A percentile compares a stretch with the other conserved stretches of the same genome.
phyloP scores from a whole-genome alignment of 2,329 filamentous ascomycete species.

The Hymenoscyphus albidus region DNA sequence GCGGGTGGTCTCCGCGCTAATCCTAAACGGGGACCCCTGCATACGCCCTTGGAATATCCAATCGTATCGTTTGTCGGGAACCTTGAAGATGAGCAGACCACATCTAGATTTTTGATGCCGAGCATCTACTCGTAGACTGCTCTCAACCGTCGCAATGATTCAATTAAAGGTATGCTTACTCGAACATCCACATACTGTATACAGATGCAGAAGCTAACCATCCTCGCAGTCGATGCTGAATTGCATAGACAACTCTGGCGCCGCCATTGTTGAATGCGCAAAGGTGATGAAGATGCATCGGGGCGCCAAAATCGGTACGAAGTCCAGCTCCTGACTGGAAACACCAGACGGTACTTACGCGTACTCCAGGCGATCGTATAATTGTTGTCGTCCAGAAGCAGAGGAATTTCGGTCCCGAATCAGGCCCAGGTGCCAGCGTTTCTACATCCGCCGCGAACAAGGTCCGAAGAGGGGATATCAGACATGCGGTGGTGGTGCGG shows the following conservation, averaged over 20 bases:
- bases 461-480: constrained; percentile 92
- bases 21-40: neutral
- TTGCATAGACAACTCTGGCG: constrained; percentile 98
- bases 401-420: constrained; percentile 69
- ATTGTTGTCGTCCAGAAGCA: constrained; percentile 98
- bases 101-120: constrained; percentile 9
- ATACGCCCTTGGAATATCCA: neutral
- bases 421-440: constrained; percentile 66
- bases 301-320: constrained; percentile 80
- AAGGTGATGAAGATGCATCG: constrained; percentile 88
- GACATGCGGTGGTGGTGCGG: constrained; percentile 92
- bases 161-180: constrained; percentile 67
- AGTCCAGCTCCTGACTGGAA: constrained; percentile 7
- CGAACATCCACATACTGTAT: neutral
- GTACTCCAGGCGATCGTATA: constrained; percentile 76
- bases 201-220: neutral
- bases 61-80: neutral
- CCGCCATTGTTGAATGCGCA: constrained; percentile 93
- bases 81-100: neutral
- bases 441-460: constrained; percentile 78
- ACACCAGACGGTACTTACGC: constrained; percentile 8
- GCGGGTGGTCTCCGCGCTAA: constrained; percentile 4
- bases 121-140: constrained; percentile 8
- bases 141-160: constrained; percentile 65
- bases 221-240: constrained; percentile 79